phyloP scores from a whole-genome alignment of 2,329 filamentous ascomycete species.

The Botrytis pseudocinerea region DNA sequence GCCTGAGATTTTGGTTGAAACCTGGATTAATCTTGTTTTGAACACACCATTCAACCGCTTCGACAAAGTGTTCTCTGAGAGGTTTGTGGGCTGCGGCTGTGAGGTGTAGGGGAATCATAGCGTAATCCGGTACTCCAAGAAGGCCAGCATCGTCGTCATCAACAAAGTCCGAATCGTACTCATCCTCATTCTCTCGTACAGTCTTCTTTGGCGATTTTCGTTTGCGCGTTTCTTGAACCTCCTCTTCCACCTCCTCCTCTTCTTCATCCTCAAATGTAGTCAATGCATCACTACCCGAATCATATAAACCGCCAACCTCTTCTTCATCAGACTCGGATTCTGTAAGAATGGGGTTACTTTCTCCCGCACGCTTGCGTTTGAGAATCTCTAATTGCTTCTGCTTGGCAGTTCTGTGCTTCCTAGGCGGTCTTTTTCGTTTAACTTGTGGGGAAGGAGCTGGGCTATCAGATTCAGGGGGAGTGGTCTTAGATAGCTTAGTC shows the following conservation, averaged over 20 bases:
- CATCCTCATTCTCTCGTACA: slow-evolving; percentile 26
- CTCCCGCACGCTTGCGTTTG: slow-evolving; percentile 44
- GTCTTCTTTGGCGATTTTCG: slow-evolving; percentile 18
- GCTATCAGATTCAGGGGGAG: slow-evolving; percentile 30
- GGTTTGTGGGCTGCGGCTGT: slow-evolving; percentile 66
- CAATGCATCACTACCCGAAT: slow-evolving; percentile 42
- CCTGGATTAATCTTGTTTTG: slow-evolving; percentile 74
- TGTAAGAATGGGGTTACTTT: slow-evolving; percentile 44
- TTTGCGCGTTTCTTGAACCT: slow-evolving; percentile 18
- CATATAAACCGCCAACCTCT: slow-evolving; percentile 24
- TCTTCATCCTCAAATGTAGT: slow-evolving; percentile 53
- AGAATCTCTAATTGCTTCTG: slow-evolving; percentile 47
- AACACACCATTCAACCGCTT: slow-evolving; percentile 78
- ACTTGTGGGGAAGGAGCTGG: background rate
- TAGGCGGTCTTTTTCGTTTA: slow-evolving; percentile 24
- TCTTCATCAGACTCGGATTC: slow-evolving; percentile 41
- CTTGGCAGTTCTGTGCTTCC: slow-evolving; percentile 43
- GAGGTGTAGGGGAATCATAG: slow-evolving; percentile 65
- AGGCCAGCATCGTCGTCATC: slow-evolving; percentile 58
- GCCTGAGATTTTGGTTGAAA: slow-evolving; percentile 59
- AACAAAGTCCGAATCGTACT: slow-evolving; percentile 53
- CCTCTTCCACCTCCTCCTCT: slow-evolving; percentile 28
- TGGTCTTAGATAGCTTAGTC: slow-evolving; percentile 20
- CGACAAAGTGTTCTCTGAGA: slow-evolving; percentile 69
- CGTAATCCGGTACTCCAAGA: slow-evolving; percentile 55